Conservation (phyloP, 345 rosid species). For the Nephelium lappaceum region DNA sequence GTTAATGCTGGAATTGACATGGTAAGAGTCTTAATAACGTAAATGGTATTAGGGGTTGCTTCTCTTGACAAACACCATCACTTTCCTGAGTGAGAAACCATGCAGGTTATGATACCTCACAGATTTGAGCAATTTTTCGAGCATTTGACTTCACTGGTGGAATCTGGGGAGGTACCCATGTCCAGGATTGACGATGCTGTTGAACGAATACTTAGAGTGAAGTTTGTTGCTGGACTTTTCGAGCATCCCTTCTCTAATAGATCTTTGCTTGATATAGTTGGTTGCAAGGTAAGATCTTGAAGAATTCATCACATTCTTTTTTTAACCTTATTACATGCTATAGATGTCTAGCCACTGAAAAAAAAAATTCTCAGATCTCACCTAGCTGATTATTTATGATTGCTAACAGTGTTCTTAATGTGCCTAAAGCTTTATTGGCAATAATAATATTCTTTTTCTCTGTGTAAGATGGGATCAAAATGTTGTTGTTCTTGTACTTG, state of each 20-base stretch:
- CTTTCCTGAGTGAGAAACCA: conserved; percentile 19
- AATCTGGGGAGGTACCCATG: conserved; percentile 73
- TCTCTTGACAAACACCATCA: conserved; percentile 18
- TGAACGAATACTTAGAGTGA: conserved; percentile 84
- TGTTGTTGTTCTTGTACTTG: too few species aligned
- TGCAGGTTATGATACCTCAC: conserved; percentile 86
- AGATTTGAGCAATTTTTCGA: conserved; percentile 54
- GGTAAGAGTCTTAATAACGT: conserved; percentile 42
- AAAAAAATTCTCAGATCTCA: neutral
- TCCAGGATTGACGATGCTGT: conserved; percentile 79
- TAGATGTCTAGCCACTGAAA: neutral
- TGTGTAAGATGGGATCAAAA: too few species aligned
- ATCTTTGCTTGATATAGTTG: conserved; percentile 67
- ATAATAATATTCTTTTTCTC: too few species aligned
- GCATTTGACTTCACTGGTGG: conserved; percentile 54
- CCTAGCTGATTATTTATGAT: neutral
- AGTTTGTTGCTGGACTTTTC: conserved; percentile 80
- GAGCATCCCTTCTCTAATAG: conserved; percentile 73
- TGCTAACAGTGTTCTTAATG: too few species aligned
- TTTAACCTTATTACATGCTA: conserved; percentile 6
- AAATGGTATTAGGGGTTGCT: neutral
- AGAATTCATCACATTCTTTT: neutral
- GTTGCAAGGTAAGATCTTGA: conserved; percentile 64
- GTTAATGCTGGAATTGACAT: conserved; percentile 93
- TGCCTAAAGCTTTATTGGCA: too few species aligned